Evolutionary conservation across 1,284 basidiomycete species (phyloP).

Genomic region (Ceratobasidium sp.): DNA sequence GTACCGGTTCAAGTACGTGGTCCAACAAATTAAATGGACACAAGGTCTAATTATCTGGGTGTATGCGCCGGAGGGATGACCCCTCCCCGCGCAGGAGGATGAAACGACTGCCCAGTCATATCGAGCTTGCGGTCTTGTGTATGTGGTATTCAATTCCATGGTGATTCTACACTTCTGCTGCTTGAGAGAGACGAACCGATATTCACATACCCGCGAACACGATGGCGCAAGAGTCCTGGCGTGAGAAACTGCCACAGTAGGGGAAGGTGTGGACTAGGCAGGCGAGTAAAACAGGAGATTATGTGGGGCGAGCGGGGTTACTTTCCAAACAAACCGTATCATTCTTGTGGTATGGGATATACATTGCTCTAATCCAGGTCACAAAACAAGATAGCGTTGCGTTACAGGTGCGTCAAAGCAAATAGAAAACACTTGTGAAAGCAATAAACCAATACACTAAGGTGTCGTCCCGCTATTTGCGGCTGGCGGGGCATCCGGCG

Average conservation of each 20-base stretch:
- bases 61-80: slow-evolving; percentile 7
- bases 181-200: slow-evolving; percentile 63
- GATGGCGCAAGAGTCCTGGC: slow-evolving; percentile 57
- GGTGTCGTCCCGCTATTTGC: too few species aligned
- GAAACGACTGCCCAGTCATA: slow-evolving; percentile 69
- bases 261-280: neutral
- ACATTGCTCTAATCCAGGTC: neutral
- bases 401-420: neutral
- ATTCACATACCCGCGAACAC: slow-evolving; percentile 66
- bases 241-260: slow-evolving; percentile 46
- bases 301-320: slow-evolving; percentile 21
- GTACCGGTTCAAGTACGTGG: slow-evolving; percentile 70
- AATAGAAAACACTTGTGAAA: neutral
- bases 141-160: slow-evolving; percentile 57
- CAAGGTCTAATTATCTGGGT: neutral
- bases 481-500: neutral
- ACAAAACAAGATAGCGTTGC: neutral
- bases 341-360: slow-evolving; percentile 63
- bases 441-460: neutral
- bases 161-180: slow-evolving; percentile 68
- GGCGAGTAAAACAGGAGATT: neutral
- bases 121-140: slow-evolving; percentile 58
- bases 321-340: neutral
- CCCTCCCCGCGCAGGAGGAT: slow-evolving; percentile 50
- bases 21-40: neutral